A percentile compares a stretch with the other conserved stretches of the same genome.
Evolutionary conservation across 208 protist species (phyloP).

Genomic region (Dictyostelium gargantuum): DNA sequence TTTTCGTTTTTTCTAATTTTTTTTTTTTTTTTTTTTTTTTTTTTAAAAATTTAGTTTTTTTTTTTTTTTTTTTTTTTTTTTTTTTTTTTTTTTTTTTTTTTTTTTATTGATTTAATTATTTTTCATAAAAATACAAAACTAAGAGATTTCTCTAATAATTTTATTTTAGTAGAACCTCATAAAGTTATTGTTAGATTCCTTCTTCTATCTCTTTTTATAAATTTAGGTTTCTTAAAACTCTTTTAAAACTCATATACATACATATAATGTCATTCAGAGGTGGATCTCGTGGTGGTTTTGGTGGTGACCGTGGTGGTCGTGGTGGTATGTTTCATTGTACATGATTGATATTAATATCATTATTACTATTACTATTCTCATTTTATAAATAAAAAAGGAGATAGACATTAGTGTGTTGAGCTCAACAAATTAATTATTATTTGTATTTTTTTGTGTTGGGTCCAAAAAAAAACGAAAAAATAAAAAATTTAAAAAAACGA

Average conservation of each 20-base stretch:
- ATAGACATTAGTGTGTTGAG: too few relatives aligned
- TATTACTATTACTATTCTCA: too few relatives aligned
- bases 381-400: too few relatives aligned
- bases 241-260: not conserved
- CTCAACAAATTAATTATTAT: too few relatives aligned
- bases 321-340: not conserved
- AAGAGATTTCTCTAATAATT: not conserved
- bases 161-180: not conserved
- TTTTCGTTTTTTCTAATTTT: too few relatives aligned
- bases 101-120: not conserved
- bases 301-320: not conserved
- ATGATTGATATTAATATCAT: too few relatives aligned
- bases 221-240: not conserved
- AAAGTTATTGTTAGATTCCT: conserved; percentile 2
- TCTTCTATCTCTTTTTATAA: not conserved
- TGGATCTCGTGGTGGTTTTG: not conserved
- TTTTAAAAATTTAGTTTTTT: too few relatives aligned
- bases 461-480: too few relatives aligned
- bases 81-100: too few relatives aligned
- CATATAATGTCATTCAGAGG: not conserved
- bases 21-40: not conserved
- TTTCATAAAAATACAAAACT: not conserved
- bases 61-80: not conserved
- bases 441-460: too few relatives aligned
- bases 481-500: too few relatives aligned